Conservation (phyloP, 1,284 basidiomycete genomes). For the Cutaneotrichosporon sp. region DNA sequence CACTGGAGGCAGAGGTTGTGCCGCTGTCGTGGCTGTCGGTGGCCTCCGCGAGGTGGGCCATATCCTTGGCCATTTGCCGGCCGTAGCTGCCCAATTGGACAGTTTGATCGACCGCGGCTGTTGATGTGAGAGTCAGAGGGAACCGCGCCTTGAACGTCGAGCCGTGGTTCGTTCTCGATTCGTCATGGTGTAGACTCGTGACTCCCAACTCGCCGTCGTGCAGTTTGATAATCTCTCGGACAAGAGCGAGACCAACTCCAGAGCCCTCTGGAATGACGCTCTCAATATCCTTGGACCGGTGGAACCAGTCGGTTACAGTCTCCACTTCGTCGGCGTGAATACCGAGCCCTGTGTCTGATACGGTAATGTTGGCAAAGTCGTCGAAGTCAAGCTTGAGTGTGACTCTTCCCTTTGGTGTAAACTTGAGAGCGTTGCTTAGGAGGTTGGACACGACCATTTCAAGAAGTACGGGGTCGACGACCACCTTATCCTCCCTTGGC, state of each 20-base stretch:
- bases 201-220: slow-evolving; percentile 47
- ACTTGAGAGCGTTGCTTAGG: slow-evolving; percentile 35
- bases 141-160: slow-evolving; percentile 15
- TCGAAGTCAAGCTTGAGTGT: slow-evolving; percentile 18
- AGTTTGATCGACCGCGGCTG: not conserved
- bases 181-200: not conserved
- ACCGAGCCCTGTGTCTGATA: slow-evolving; percentile 42
- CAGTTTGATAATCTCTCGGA: slow-evolving; percentile 44
- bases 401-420: slow-evolving; percentile 21
- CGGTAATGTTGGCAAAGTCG: slow-evolving; percentile 21
- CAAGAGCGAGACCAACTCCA: slow-evolving; percentile 20
- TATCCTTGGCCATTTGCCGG: not conserved
- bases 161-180: slow-evolving; percentile 11
- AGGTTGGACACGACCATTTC: slow-evolving; percentile 42
- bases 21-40: not conserved
- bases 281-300: slow-evolving; percentile 17
- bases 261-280: slow-evolving; percentile 9
- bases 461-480: slow-evolving; percentile 37
- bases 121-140: not conserved
- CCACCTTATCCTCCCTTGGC: slow-evolving; percentile 22
- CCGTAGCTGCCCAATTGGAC: slow-evolving; percentile 14
- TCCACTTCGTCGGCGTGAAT: slow-evolving; percentile 34
- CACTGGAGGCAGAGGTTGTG: not conserved
- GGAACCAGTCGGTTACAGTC: slow-evolving; percentile 31
- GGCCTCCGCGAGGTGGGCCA: not conserved